phyloP scores from a whole-genome alignment of 129 eudicot genomes.

The Chrysanthemum makinoi region DNA sequence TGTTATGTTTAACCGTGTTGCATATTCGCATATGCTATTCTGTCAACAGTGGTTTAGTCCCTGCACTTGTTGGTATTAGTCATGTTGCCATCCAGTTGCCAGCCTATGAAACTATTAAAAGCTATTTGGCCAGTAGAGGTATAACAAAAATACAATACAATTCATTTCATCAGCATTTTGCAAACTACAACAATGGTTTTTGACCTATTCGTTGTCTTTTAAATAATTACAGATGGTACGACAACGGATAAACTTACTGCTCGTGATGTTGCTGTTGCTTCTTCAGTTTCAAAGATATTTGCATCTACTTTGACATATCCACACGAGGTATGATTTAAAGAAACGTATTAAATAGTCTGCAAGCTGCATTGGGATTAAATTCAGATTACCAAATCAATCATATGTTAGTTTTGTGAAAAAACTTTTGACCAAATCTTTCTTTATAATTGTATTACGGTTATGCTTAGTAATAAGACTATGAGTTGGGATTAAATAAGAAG shows the following conservation, averaged over 20 bases:
- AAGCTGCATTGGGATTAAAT: too few species aligned
- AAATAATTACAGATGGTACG: conserved; percentile 50
- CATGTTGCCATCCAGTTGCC: conserved; percentile 99
- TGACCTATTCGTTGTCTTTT: not conserved
- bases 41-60: conserved; percentile 82
- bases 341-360: not conserved
- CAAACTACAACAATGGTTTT: not conserved
- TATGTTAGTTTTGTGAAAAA: too few species aligned
- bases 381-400: too few species aligned
- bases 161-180: not conserved
- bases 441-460: too few species aligned
- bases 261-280: conserved; percentile 87
- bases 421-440: too few species aligned
- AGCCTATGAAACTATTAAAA: conserved; percentile 79
- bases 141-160: not conserved
- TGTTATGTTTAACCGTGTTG: conserved; percentile 12
- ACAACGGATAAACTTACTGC: conserved; percentile 71
- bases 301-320: conserved; percentile 97
- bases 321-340: conserved; percentile 69
- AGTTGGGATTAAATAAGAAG: too few species aligned
- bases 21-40: conserved; percentile 1
- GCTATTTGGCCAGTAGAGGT: conserved; percentile 84
- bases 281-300: conserved; percentile 88
- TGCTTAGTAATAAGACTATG: too few species aligned
- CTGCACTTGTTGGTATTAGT: conserved; percentile 95